These are phyloP conservation scores for Sutorius australiensis DNA, from an alignment of 768 basidiomycete genomes.

Conservation along the genomic window DNA sequence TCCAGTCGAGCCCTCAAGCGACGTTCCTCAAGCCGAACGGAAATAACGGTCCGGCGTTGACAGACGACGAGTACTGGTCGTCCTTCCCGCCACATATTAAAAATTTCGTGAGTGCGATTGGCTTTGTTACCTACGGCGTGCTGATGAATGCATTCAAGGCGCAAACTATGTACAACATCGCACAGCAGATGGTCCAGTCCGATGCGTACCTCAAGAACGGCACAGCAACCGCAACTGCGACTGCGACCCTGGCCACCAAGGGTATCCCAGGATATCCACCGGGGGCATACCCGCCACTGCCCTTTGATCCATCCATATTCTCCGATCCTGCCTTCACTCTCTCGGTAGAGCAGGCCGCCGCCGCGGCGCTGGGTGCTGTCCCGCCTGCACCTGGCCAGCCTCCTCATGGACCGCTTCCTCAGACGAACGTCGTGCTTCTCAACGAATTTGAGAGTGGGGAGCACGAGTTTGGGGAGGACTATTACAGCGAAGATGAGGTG, in stretches of 20 bases:
- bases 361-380: constrained; percentile 30
- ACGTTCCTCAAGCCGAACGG: constrained; percentile 25
- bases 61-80: constrained; percentile 68
- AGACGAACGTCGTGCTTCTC: constrained; percentile 37
- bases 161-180: constrained; percentile 64
- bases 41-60: constrained; percentile 18
- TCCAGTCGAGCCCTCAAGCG: constrained; percentile 11
- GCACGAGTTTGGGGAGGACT: constrained; percentile 37
- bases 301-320: constrained; percentile 52
- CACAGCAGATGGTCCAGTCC: constrained; percentile 60
- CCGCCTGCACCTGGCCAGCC: constrained; percentile 31
- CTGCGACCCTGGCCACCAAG: constrained; percentile 33
- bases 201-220: constrained; percentile 37
- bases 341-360: constrained; percentile 48
- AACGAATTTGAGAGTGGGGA: constrained; percentile 37
- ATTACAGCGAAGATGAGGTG: constrained; percentile 46
- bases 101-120: constrained; percentile 54
- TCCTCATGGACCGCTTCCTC: constrained; percentile 31
- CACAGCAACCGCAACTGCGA: constrained; percentile 28
- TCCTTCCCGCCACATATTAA: constrained; percentile 64
- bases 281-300: constrained; percentile 40
- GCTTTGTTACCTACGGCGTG: constrained; percentile 17
- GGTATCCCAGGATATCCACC: constrained; percentile 38
- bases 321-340: constrained; percentile 50
- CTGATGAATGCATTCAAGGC: constrained; percentile 42